phyloP scores from a whole-genome alignment of 495 filamentous ascomycete species.

The Hypomontagnella monticulosa region DNA sequence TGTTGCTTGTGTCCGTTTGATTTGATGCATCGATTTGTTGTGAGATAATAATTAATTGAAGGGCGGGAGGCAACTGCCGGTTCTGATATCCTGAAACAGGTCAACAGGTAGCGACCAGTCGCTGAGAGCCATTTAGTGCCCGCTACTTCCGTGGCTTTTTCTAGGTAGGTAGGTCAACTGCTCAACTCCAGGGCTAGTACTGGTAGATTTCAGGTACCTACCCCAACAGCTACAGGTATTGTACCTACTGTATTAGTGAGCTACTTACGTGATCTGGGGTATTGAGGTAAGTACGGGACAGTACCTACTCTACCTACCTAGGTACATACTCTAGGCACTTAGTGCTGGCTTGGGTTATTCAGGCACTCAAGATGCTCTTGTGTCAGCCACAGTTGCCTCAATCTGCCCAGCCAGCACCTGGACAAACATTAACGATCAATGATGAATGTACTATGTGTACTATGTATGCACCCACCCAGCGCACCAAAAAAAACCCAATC shows the following conservation, averaged over 20 bases:
- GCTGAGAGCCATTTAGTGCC: constrained; percentile 8
- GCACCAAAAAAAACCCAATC: constrained; percentile 14
- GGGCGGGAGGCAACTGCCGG: constrained; percentile 21
- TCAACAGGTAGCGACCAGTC: constrained; percentile 16
- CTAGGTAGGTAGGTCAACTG: too few species aligned
- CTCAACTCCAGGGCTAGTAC: too few species aligned
- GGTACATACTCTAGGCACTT: too few species aligned
- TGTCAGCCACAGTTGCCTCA: constrained; percentile 33
- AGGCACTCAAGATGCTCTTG: too few species aligned
- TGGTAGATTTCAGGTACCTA: too few species aligned
- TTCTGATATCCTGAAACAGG: constrained; percentile 22
- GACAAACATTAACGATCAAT: too few species aligned
- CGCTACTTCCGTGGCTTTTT: not conserved
- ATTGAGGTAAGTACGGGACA: not conserved
- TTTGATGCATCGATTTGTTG: not conserved
- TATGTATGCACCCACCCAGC: constrained; percentile 21
- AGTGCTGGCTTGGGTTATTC: too few species aligned
- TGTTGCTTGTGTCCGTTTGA: too few species aligned
- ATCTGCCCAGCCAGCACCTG: constrained; percentile 1
- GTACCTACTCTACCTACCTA: too few species aligned
- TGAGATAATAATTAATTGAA: constrained; percentile 6
- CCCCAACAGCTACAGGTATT: too few species aligned
- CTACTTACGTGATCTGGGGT: not conserved
- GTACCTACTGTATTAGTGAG: not conserved
- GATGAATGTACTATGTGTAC: too few species aligned